These are phyloP conservation scores for Coniochaeta sp. DNA, from an alignment of 2,329 filamentous ascomycete genomes.

Conservation along the genomic window DNA sequence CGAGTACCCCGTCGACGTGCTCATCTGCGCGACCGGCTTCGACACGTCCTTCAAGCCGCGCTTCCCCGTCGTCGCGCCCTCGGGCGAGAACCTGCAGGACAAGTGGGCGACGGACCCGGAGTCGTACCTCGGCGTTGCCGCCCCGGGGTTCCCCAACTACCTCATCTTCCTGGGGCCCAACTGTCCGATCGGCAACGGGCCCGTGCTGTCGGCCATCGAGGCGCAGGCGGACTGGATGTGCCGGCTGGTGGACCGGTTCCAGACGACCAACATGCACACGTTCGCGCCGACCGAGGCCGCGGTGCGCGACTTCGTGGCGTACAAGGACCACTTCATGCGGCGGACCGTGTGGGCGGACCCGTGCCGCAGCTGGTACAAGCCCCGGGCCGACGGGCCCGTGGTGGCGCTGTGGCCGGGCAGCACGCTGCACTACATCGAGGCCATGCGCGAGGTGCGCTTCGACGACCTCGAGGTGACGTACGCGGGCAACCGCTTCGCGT, in stretches of 20 bases:
- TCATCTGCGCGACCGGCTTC: slow-evolving; percentile 18
- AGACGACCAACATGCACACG: slow-evolving; percentile 36
- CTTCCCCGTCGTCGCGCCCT: slow-evolving; percentile 38
- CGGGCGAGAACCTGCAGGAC: slow-evolving; percentile 19
- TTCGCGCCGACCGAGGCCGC: slow-evolving; percentile 34
- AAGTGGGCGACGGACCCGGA: slow-evolving; percentile 19
- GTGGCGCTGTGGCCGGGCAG: slow-evolving; percentile 37
- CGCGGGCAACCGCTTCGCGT: slow-evolving; percentile 28
- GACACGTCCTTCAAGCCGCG: slow-evolving; percentile 15
- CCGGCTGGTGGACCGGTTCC: slow-evolving; percentile 39
- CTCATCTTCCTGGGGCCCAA: slow-evolving; percentile 32
- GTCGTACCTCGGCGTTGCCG: slow-evolving; percentile 22
- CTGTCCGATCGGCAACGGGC: slow-evolving; percentile 29
- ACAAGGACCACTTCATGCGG: slow-evolving; percentile 34
- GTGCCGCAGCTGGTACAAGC: slow-evolving; percentile 40
- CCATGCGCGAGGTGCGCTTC: slow-evolving; percentile 32
- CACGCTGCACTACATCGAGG: slow-evolving; percentile 41
- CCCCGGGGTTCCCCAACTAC: slow-evolving; percentile 18
- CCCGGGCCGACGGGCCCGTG: slow-evolving; percentile 31
- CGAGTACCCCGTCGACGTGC: slow-evolving; percentile 15
- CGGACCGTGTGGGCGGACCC: slow-evolving; percentile 35
- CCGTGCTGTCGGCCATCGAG: slow-evolving; percentile 35
- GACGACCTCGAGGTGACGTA: slow-evolving; percentile 39
- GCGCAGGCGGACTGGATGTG: slow-evolving; percentile 41
- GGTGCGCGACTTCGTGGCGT: slow-evolving; percentile 39